phyloP scores from a whole-genome alignment of 2,329 filamentous ascomycete species.

The Myotisia sp. region DNA sequence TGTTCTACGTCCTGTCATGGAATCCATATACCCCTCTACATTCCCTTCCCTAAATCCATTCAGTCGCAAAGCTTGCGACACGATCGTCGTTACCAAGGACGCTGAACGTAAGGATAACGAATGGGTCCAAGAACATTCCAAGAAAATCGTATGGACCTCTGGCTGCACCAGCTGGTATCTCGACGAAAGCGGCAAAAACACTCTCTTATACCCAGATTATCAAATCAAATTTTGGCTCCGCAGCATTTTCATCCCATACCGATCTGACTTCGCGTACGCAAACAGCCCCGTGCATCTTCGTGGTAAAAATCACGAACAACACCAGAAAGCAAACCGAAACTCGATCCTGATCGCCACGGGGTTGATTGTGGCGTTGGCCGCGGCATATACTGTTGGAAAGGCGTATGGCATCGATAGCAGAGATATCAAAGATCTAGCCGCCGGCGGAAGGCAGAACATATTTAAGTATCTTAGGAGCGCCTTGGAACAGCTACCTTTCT shows the following conservation, averaged over 20 bases:
- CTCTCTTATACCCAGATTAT: slow-evolving; percentile 40
- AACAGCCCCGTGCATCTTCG: slow-evolving; percentile 5
- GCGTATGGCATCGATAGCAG: slow-evolving; percentile 2
- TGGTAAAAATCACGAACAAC: slow-evolving; percentile 4
- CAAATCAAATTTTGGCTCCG: slow-evolving; percentile 37
- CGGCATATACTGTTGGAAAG: slow-evolving; percentile 1
- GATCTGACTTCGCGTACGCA: slow-evolving; percentile 25
- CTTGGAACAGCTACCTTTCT: neutral
- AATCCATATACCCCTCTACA: slow-evolving; percentile 18
- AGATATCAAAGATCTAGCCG: neutral
- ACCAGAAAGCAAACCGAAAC: neutral
- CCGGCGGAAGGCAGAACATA: slow-evolving; percentile 3
- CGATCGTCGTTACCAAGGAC: slow-evolving; percentile 25
- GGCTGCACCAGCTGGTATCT: slow-evolving; percentile 42
- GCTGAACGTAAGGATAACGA: slow-evolving; percentile 24
- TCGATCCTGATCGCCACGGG: slow-evolving; percentile 3
- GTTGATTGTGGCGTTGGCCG: slow-evolving; percentile 6
- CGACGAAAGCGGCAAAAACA: slow-evolving; percentile 36
- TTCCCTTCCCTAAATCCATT: slow-evolving; percentile 14
- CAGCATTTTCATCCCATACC: slow-evolving; percentile 31
- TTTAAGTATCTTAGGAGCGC: neutral
- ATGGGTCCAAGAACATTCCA: slow-evolving; percentile 30
- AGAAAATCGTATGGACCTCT: slow-evolving; percentile 34
- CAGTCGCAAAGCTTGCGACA: slow-evolving; percentile 10
- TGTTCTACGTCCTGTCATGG: slow-evolving; percentile 30